Conservation (phyloP, 257 asterid genomes). For the Fraxinus excelsior region DNA sequence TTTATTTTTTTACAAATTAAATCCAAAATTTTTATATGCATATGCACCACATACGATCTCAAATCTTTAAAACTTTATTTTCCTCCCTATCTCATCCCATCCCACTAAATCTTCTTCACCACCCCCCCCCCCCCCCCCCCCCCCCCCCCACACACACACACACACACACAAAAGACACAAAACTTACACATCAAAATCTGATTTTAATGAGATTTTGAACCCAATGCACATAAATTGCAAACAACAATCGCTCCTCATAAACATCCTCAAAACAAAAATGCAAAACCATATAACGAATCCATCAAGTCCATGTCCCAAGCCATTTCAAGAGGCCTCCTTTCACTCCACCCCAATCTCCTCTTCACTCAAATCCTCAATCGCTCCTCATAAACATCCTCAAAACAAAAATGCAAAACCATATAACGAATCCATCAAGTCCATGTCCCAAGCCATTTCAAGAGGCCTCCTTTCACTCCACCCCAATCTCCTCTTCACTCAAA, state of each 20-base stretch:
- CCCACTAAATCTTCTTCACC: no score
- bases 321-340: constrained; percentile 55
- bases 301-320: constrained; percentile 73
- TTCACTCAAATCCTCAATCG: constrained; percentile 68
- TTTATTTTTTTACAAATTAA: no score
- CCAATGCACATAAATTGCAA: constrained; percentile 37
- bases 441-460: constrained; percentile 60
- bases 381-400: constrained; percentile 44
- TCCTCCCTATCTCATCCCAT: no score
- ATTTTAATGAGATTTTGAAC: no score
- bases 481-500: constrained; percentile 47
- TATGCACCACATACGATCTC: no score
- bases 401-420: constrained; percentile 43
- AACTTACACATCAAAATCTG: no score
- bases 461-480: constrained; percentile 54
- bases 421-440: constrained; percentile 64
- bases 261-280: constrained; percentile 42
- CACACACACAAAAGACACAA: no score
- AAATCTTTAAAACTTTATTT: no score
- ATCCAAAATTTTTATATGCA: no score
- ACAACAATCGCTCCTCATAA: constrained; percentile 40
- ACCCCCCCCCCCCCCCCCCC: no score
- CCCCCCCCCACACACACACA: no score
- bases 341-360: constrained; percentile 43
- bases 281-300: constrained; percentile 51